Percentiles rank a stretch among this genome's conserved stretches.
These are phyloP conservation scores for Trichoderma sp. DNA, from an alignment of 2,329 filamentous ascomycete genomes.

Conservation along the genomic window DNA sequence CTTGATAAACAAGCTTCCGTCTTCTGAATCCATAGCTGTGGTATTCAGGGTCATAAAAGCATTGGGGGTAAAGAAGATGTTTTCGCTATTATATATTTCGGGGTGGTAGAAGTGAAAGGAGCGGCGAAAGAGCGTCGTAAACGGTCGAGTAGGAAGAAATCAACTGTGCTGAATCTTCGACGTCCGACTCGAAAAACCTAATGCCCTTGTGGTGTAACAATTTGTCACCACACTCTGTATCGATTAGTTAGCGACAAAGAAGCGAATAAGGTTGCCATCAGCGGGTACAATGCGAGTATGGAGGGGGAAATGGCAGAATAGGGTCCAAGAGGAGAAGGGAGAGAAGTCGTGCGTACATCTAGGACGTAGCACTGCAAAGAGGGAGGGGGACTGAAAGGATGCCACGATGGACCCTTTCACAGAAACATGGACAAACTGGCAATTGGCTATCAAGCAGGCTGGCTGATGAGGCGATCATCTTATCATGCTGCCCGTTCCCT, in stretches of 20 bases:
- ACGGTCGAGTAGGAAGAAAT: background rate
- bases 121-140: slow-evolving; percentile 18
- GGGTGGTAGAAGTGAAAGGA: background rate
- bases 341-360: background rate
- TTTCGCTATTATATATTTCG: slow-evolving; percentile 2
- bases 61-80: slow-evolving; percentile 11
- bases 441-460: background rate
- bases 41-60: slow-evolving; percentile 18
- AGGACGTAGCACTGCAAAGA: slow-evolving; percentile 9
- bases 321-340: background rate
- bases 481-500: background rate
- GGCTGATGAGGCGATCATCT: background rate
- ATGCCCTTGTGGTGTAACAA: background rate
- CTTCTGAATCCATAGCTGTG: slow-evolving; percentile 74
- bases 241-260: slow-evolving; percentile 6
- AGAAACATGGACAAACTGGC: background rate
- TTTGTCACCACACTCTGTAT: background rate
- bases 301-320: background rate
- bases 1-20: slow-evolving; percentile 88
- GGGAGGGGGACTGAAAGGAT: background rate
- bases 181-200: background rate
- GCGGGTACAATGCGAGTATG: background rate
- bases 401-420: slow-evolving; percentile 2
- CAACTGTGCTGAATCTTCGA: background rate
- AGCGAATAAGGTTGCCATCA: background rate